These are phyloP conservation scores for Patellifolia procumbens DNA, from an alignment of 179 eudicot species.

Conservation along the genomic window DNA sequence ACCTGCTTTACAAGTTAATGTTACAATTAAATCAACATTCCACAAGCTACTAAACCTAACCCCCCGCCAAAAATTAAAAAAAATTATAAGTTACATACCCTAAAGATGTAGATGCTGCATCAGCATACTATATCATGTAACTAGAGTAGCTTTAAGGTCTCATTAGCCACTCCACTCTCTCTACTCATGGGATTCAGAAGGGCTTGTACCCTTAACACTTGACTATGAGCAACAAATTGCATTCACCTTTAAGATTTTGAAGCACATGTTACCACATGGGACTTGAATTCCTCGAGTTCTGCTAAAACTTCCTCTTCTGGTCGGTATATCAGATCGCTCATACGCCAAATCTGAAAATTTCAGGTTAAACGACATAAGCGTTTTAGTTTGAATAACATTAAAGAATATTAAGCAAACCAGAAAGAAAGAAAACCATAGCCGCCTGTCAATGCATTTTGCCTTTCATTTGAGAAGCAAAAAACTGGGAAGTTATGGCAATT, in stretches of 20 bases:
- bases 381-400: neutral
- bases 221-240: neutral
- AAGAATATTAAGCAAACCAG: neutral
- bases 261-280: slow-evolving; percentile 65
- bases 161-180: neutral
- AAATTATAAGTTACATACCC: neutral
- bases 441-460: neutral
- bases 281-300: slow-evolving; percentile 86
- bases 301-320: slow-evolving; percentile 85
- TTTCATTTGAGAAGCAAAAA: neutral
- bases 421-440: neutral
- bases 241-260: slow-evolving; percentile 29
- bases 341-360: slow-evolving; percentile 81
- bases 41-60: neutral
- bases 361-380: neutral
- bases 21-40: neutral
- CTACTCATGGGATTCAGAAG: neutral
- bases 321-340: slow-evolving; percentile 90
- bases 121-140: neutral
- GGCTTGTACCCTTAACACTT: neutral
- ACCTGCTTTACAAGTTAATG: neutral
- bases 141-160: neutral
- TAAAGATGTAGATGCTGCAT: neutral
- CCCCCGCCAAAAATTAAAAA: neutral
- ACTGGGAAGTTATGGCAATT: neutral